These are phyloP conservation scores for Pigoraptor vietnamica DNA, from an alignment of 78 protist genomes.

Conservation along the genomic window DNA sequence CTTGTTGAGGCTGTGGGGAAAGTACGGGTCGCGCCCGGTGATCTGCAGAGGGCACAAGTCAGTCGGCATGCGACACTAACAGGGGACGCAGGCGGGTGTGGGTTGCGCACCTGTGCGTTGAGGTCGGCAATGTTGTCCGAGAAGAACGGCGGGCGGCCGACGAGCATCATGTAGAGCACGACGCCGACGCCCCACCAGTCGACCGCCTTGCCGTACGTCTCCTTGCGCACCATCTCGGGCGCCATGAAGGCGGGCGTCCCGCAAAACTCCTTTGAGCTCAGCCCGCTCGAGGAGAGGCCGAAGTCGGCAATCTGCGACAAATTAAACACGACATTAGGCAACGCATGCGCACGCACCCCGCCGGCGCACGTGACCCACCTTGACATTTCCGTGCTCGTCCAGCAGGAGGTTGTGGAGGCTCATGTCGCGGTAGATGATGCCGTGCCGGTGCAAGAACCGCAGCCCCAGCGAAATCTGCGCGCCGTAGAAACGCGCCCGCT, in stretches of 20 bases:
- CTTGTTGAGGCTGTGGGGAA: not conserved
- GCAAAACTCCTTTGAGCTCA: no score
- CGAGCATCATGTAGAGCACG: not conserved
- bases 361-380: not conserved
- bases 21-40: not conserved
- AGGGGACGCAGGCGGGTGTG: no score
- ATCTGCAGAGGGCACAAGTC: not conserved
- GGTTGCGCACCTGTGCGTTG: not conserved
- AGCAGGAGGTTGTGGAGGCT: conserved; percentile 23
- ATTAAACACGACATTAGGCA: no score
- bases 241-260: conserved; percentile 23
- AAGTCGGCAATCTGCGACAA: conserved; percentile 19
- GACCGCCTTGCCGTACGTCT: conserved; percentile 7
- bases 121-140: not conserved
- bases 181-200: conserved; percentile 32
- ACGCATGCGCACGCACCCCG: no score
- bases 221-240: not conserved
- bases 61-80: no score
- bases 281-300: not conserved
- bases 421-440: conserved; percentile 28
- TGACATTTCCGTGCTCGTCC: conserved; percentile 1
- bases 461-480: conserved; percentile 32
- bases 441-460: conserved; percentile 22
- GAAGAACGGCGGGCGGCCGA: conserved; percentile 11
- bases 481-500: conserved; percentile 26